Base-by-base conservation (phyloP, 805 yeast genomes). In the Kodamaea fukazawae region DNA sequence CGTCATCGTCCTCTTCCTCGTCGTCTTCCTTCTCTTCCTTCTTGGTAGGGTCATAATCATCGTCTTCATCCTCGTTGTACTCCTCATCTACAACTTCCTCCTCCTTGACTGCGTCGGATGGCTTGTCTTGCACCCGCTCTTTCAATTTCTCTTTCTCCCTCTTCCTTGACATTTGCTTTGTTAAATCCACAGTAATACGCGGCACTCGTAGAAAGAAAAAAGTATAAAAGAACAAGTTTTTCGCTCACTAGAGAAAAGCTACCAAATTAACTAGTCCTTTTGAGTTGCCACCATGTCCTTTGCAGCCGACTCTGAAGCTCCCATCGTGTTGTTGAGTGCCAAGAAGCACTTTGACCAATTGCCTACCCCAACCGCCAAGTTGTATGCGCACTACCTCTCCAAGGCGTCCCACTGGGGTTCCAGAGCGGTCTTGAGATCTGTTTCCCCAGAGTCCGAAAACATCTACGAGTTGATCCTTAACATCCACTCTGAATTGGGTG, bases 341-440 rank as follows among this genome's bases (percentile, higher is more conserved):
- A 78, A 78, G 49, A 64, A 70, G 29, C 89, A 77, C 60, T 86
- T 88, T 50, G 79, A 81, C 12, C 77, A 77, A 34, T 70, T 88
- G 52, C 71, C 84, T 11, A 61, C 66, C 6, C 60, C 67, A 29
- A 82, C 82, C 46, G 76, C 85, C 56, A 70, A 73, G 42, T 46
- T 53, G 29, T 88, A 88, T 55, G 95, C 96, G 14, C 96, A 88
- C 64, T 80, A 79, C 58, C 77, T 88, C 61, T 79, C 90, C 29
- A 78, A 82, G 54, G 96, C 95, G 2, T 79, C 89, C 32, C 95
- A 86, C 58, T 79, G 78, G 63, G 96, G 96, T 28, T 75, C 93
- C 8, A 71, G 93, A 46, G 86, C 81, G 4, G 86, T 85, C 2
- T 66, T 86, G 44, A 73, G 95, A 53, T 87, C 88, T 29, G 95